Evolutionary conservation across 495 filamentous ascomycete species (phyloP), one percentile per base, ranked within the genome.

Genomic region (Talaromyces adpressus): DNA sequence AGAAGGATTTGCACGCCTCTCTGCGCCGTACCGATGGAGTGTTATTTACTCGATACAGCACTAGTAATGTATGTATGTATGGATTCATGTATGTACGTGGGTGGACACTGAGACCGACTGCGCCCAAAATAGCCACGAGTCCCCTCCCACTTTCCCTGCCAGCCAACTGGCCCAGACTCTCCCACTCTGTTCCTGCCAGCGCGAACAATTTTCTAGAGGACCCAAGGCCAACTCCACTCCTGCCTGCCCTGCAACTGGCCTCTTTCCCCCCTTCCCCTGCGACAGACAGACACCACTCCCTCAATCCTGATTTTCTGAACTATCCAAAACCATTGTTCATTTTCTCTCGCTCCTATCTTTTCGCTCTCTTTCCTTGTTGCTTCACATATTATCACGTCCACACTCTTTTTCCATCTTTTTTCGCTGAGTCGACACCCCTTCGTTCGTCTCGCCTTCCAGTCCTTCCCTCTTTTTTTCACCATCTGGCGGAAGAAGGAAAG

Each of bases 41-140:
- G 14, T 41, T 41, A 41, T 41, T 41, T 16, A 41, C 14, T 14
- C 36, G 14, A 16, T 41, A 41, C 36, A 41, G 32, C 14, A 49
- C 45, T 49, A 49, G 45, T 49, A 49, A 22, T 49, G 14, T 16
- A 39, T 7, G 1, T n/a, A n/a, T n/a, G n/a, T n/a, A n/a, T n/a
- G n/a, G n/a, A n/a, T n/a, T n/a, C n/a, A n/a, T 27, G 25, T 27
- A 27, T 4, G 25, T 27, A 27, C 4, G 2, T 27, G 25, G 34
- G 11, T 36, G 34, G 34, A 4, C 34, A 14, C 34, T 36, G 41
- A 47, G 41, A 47, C 45, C n/a, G 45, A 49, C n/a, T 49, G 45
- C 16, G 52, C 52, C 52, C 52, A 56, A 56, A 56, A 56, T 56
- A 56, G 52, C 52, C 52, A 56, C 52, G 52, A 56, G 52, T 16